Base-by-base conservation (phyloP, 805 yeast genomes). In the Candida broadrunensis region DNA sequence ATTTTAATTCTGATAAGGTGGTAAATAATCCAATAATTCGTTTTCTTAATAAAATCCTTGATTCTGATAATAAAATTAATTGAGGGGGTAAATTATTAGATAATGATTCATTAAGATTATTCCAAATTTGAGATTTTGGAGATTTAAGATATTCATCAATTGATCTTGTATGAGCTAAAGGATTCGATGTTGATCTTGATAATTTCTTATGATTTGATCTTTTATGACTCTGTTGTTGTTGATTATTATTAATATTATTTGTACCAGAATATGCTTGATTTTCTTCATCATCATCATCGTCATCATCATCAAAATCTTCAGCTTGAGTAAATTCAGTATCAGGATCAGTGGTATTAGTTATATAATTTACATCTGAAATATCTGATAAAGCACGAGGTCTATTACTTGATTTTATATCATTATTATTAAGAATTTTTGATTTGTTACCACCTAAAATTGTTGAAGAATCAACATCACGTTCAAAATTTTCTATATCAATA, bases 401-500 rank as follows among this genome's bases (percentile, higher is more conserved):
- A 36, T 7, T 16, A 30, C 13, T 14, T 19, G 24, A 20, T 19
- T 32, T 32, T 11, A 19, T 11, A 32, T 32, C 35, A 4, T 19
- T 18, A 30, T 30, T 17, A 21, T 21, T 21, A 9, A 21, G 6
- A 7, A 6, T 21, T n/a, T n/a, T n/a, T 27, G 16, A 38, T n/a
- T 29, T 37, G 38, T 16, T 41, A 32, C 19, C 35, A 25, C 35
- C 38, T 33, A 31, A 9, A 13, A 33, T 19, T 18, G 46, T 35
- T 9, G 56, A 37, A 8, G 44, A 43, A 38, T 52, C 48, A 39
- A 54, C 44, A 33, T 67, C 71, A 30, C 46, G 55, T 46, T 79
- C 86, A 49, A 83, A 86, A 33, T 78, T 81, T 17, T 72, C 77
- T 16, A 83, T 75, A 50, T 88, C 95, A 16, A 67, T 73, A 6